These are phyloP conservation scores for Heracleum sosnowskyi DNA, from an alignment of 129 eudicot species.

Conservation along the genomic window DNA sequence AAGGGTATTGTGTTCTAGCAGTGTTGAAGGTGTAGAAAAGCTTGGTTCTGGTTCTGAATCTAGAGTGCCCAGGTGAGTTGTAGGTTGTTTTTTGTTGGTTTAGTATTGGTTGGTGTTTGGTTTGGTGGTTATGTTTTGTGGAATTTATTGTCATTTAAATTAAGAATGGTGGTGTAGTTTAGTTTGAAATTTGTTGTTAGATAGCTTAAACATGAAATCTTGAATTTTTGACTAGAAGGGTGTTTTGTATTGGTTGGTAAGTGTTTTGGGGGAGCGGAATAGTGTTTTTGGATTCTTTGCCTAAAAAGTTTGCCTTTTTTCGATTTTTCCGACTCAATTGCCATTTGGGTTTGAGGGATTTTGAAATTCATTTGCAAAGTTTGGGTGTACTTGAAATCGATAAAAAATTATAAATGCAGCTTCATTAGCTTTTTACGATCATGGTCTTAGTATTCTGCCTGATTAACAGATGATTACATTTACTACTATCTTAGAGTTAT, in stretches of 20 bases:
- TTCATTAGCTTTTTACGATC: background rate
- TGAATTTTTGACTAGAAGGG: background rate
- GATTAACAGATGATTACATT: background rate
- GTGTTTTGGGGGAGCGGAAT: background rate
- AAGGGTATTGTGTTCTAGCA: conserved; percentile 39
- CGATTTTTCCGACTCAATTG: background rate
- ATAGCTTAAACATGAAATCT: background rate
- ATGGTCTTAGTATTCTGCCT: background rate
- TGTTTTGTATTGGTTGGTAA: background rate
- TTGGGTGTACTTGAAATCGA: background rate
- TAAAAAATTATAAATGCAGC: background rate
- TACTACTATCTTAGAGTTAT: background rate
- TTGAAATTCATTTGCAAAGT: background rate
- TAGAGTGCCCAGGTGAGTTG: conserved; percentile 37
- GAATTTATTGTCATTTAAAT: background rate
- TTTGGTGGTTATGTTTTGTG: background rate
- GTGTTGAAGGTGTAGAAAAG: conserved; percentile 38
- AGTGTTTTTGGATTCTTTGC: background rate
- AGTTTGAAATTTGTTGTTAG: conserved; percentile 1
- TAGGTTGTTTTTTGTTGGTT: conserved; percentile 3
- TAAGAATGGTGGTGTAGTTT: background rate
- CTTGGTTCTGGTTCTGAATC: conserved; percentile 32
- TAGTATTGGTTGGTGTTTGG: background rate
- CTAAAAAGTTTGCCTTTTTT: background rate
- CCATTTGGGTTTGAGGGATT: background rate